phyloP scores from a whole-genome alignment of 257 asterid genomes.

The Verbascum thapsus region DNA sequence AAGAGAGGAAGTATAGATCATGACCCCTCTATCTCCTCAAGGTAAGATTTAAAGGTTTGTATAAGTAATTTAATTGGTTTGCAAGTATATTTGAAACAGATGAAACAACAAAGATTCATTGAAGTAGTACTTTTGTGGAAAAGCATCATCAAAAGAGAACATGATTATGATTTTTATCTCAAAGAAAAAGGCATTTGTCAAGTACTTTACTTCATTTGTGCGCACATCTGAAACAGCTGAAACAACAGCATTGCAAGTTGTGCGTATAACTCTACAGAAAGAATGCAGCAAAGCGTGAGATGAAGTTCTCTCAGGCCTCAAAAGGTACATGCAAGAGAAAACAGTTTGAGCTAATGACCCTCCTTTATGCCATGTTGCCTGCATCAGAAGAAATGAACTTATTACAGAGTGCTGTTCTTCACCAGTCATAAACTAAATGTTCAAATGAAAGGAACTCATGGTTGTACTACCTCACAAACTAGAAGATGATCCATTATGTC shows the following conservation, averaged over 20 bases:
- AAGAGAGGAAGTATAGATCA: background rate
- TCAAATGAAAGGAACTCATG: slow-evolving; percentile 18
- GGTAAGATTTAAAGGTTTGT: slow-evolving; percentile 17
- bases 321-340: slow-evolving; percentile 86
- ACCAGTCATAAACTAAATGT: slow-evolving; percentile 16
- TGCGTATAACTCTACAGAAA: slow-evolving; percentile 75
- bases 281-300: slow-evolving; percentile 88
- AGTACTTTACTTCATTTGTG: slow-evolving; percentile 93
- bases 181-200: slow-evolving; percentile 33
- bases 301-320: slow-evolving; percentile 90
- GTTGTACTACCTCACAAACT: slow-evolving; percentile 80
- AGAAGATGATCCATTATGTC: slow-evolving; percentile 97
- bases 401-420: slow-evolving; percentile 19
- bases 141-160: background rate
- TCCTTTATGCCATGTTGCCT: slow-evolving; percentile 99
- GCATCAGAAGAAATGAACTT: slow-evolving; percentile 31
- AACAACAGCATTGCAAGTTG: slow-evolving; percentile 86
- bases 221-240: slow-evolving; percentile 88
- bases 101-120: slow-evolving; percentile 29
- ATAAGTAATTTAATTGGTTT: slow-evolving; percentile 43
- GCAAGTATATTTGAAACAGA: slow-evolving; percentile 47
- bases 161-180: background rate
- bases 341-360: slow-evolving; percentile 94
- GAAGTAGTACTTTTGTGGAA: background rate
- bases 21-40: background rate